Base-by-base conservation (phyloP, 768 basidiomycete species). In the Termitomyces sp. region DNA sequence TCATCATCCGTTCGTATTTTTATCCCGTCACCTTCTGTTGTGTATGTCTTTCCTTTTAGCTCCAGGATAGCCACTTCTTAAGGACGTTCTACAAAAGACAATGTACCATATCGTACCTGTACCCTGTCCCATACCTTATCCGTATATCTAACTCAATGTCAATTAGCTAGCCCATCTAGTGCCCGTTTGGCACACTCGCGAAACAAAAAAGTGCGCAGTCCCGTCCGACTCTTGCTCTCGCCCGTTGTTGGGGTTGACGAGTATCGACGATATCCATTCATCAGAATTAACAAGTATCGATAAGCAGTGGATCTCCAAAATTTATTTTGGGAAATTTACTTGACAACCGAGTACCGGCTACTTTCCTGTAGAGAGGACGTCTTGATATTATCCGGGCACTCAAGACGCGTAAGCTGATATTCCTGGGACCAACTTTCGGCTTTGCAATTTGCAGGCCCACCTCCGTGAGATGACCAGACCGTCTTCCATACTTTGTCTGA, bases 101-200 rank as follows among this genome's bases (percentile, higher is more conserved):
- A 48, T 58, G 57, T 58, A 58, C 46, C 37, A 58, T 54, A 58
- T 52, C n/a, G 28, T 31, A 49, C 20, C 37, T 51, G 29, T 52
- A 51, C 42, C 34, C 44, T 29, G 34, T 22, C 42, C 36, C 57
- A 42, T 48, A 58, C 36, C 37, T 45, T 48, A 53, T 51, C 44
- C 36, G 45, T 47, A 58, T 48, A 36, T 3, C 18, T 52, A 39
- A 46, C 51, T 34, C n/a, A 47, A 47, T n/a, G 16, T 47, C 26
- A 46, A 34, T 39, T 39, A 15, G 4, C 16, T 51, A 15, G 4
- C 16, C 37, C 24, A 5, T 39, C 10, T 18, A 16, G 3, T 50
- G n/a, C 3, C 36, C 24, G 13, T 29, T 28, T 13, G n/a, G 51
- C 28, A n/a, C 24, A 9, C 2, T 37, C 12, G 34, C n/a, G n/a